A percentile compares a stretch with the other conserved stretches of the same genome.
phyloP scores from a whole-genome alignment of 169 alveolate genomes.

The Prorocentrum cordatum region DNA sequence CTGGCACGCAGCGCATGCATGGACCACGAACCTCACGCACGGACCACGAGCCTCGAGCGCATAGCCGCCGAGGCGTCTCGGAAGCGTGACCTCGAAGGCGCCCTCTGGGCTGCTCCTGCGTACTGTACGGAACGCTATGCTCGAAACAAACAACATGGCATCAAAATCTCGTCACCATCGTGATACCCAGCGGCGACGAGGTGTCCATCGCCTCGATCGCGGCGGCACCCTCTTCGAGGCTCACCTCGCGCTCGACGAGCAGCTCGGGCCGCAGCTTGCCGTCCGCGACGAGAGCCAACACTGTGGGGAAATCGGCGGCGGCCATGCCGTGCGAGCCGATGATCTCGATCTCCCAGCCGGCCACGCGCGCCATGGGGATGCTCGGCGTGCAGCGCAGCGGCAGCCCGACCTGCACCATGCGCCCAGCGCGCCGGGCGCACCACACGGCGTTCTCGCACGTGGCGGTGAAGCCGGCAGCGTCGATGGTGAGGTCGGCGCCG shows the following conservation, averaged over 20 bases:
- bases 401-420: slow-evolving; percentile 59
- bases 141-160: too few species aligned
- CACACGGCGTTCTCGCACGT: slow-evolving; percentile 49
- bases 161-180: slow-evolving; percentile 27
- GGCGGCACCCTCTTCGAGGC: slow-evolving; percentile 28
- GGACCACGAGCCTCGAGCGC: too few species aligned
- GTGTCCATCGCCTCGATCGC: slow-evolving; percentile 41
- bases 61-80: too few species aligned
- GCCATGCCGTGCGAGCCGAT: slow-evolving; percentile 59
- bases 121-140: too few species aligned
- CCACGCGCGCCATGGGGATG: slow-evolving; percentile 48
- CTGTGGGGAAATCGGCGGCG: slow-evolving; percentile 16
- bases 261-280: slow-evolving; percentile 30
- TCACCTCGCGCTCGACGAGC: slow-evolving; percentile 47
- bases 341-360: slow-evolving; percentile 50
- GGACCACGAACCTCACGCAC: too few species aligned
- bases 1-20: too few species aligned
- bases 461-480: slow-evolving; percentile 35
- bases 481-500: slow-evolving; percentile 27
- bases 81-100: too few species aligned
- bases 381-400: slow-evolving; percentile 9
- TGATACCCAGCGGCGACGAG: slow-evolving; percentile 33
- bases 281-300: slow-evolving; percentile 9
- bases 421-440: slow-evolving; percentile 52
- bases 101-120: too few species aligned